Evolutionary conservation across 192 early-diverging fungal genomes (phyloP).

Genomic region (Coemansia sp.): DNA sequence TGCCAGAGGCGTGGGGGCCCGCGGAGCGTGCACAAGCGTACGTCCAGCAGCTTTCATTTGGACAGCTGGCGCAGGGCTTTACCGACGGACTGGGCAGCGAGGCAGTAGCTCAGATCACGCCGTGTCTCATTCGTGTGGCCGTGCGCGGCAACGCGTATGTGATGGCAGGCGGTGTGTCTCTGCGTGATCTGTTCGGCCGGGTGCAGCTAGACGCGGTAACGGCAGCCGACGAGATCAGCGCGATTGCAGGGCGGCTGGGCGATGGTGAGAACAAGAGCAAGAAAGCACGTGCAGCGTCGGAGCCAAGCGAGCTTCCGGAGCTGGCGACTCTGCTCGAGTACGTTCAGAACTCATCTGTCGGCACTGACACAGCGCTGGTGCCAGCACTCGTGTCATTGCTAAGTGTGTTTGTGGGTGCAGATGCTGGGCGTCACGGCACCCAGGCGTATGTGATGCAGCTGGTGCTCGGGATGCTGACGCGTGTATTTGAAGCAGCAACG

Average conservation of each 20-base stretch:
- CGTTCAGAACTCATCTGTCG: conserved; percentile 64
- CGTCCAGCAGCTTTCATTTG: conserved; percentile 42
- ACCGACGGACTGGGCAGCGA: conserved; percentile 16
- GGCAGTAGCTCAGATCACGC: conserved; percentile 16
- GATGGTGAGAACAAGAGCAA: conserved; percentile 28
- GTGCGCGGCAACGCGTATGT: conserved; percentile 25
- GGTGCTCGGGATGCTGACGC: conserved; percentile 66
- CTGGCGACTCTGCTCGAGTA: conserved; percentile 74
- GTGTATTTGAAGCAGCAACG: conserved; percentile 52
- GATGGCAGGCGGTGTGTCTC: conserved; percentile 16
- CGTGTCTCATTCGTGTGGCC: conserved; percentile 27
- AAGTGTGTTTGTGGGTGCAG: conserved; percentile 56
- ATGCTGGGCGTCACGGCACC: conserved; percentile 25
- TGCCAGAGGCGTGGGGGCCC: conserved; percentile 3
- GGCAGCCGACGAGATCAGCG: conserved; percentile 25
- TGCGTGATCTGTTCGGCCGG: conserved; percentile 29
- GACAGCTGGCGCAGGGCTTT: conserved; percentile 22
- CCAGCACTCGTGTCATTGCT: conserved; percentile 73
- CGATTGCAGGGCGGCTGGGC: conserved; percentile 21
- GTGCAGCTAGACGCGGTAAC: conserved; percentile 32
- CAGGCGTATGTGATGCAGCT: conserved; percentile 87
- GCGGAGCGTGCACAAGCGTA: conserved; percentile 25
- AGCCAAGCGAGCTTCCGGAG: conserved; percentile 46
- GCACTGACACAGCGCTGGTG: conserved; percentile 56
- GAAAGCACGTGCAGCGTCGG: conserved; percentile 19